Conservation (phyloP, 768 basidiomycete genomes). For the Astraeus odoratus region DNA sequence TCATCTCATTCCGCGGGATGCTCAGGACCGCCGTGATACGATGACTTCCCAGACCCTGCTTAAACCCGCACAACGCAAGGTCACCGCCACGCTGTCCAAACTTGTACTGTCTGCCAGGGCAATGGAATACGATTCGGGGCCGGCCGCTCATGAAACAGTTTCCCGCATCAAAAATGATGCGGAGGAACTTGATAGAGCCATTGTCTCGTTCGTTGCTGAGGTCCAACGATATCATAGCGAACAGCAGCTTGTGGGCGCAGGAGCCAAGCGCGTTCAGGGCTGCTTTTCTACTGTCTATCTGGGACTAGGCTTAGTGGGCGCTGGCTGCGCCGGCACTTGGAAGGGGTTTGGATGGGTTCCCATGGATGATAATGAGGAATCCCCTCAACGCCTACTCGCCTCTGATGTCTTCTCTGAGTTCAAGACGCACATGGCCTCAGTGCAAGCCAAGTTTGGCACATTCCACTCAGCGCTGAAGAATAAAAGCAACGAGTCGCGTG, state of each 20-base stretch:
- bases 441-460: slow-evolving; percentile 45
- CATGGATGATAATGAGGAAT: slow-evolving; percentile 40
- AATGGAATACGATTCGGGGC: slow-evolving; percentile 72
- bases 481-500: slow-evolving; percentile 17
- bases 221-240: slow-evolving; percentile 51
- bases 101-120: slow-evolving; percentile 89
- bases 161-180: slow-evolving; percentile 71
- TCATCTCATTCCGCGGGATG: slow-evolving; percentile 44
- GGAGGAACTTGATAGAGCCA: slow-evolving; percentile 66
- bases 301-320: slow-evolving; percentile 75
- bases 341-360: slow-evolving; percentile 81
- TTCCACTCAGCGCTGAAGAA: slow-evolving; percentile 21
- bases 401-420: slow-evolving; percentile 51
- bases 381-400: slow-evolving; percentile 41
- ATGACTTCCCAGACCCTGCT: slow-evolving; percentile 50
- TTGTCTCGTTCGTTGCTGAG: slow-evolving; percentile 61
- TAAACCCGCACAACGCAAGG: slow-evolving; percentile 77
- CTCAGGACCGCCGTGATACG: slow-evolving; percentile 37
- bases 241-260: slow-evolving; percentile 15
- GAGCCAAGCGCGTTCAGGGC: slow-evolving; percentile 51
- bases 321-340: slow-evolving; percentile 71
- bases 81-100: slow-evolving; percentile 84
- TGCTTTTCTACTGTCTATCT: slow-evolving; percentile 55
- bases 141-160: slow-evolving; percentile 52
- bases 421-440: slow-evolving; percentile 35